A percentile compares a stretch with the other conserved stretches of the same genome.
These are phyloP conservation scores for Caryopteris hybrid DNA, from an alignment of 305 asterid genomes.

Conservation along the genomic window DNA sequence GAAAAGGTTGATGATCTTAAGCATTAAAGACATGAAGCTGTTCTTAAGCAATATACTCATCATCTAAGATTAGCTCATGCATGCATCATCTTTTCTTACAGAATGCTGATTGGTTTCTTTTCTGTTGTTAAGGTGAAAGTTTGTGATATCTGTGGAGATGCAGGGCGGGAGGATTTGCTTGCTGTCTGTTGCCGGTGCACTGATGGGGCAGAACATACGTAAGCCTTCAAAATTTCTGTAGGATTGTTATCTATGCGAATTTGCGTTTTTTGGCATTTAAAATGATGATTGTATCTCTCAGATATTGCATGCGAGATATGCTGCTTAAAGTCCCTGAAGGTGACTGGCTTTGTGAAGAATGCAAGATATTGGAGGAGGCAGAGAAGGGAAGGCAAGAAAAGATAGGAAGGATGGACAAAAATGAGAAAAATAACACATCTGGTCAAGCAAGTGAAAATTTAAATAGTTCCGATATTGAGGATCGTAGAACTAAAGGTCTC, in stretches of 20 bases:
- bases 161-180: conserved; percentile 91
- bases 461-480: conserved; percentile 40
- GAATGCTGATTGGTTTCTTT: conserved; percentile 19
- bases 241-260: background rate
- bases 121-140: conserved; percentile 69
- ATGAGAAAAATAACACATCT: conserved; percentile 52
- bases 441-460: conserved; percentile 46
- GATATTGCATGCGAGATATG: conserved; percentile 90
- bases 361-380: conserved; percentile 48
- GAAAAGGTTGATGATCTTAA: background rate
- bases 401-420: conserved; percentile 37
- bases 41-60: conserved; percentile 3
- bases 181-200: conserved; percentile 77
- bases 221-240: conserved; percentile 26
- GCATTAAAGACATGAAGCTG: conserved; percentile 9
- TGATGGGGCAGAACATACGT: conserved; percentile 99
- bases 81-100: background rate
- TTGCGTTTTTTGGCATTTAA: conserved; percentile 6
- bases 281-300: conserved; percentile 38
- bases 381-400: conserved; percentile 43
- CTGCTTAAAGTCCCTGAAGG: conserved; percentile 70
- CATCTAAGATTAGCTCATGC: conserved; percentile 3
- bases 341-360: conserved; percentile 92
- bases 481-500: conserved; percentile 35
- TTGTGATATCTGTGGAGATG: conserved; percentile 94